Evolutionary conservation across 2,329 filamentous ascomycete species (phyloP).

Genomic region (Emergomyces africanus): DNA sequence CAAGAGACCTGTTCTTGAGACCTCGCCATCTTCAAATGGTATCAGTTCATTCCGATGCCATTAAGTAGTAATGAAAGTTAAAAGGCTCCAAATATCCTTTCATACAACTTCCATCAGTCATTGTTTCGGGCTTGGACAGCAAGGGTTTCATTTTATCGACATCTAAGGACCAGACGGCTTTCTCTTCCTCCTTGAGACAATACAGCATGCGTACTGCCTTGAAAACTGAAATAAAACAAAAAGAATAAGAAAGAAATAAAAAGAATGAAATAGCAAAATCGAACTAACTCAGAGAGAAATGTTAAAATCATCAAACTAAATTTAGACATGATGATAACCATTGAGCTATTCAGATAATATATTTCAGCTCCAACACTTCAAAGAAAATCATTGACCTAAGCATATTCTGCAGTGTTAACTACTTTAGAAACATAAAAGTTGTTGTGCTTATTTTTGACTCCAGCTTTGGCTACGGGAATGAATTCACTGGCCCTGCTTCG

Average conservation of each 20-base stretch:
- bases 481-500: constrained; percentile 9
- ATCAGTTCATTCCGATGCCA: neutral
- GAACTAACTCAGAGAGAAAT: too few species aligned
- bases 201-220: neutral
- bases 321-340: neutral
- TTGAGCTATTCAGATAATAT: neutral
- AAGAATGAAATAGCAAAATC: neutral
- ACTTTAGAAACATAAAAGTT: neutral
- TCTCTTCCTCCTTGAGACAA: too few species aligned
- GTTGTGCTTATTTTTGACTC: neutral
- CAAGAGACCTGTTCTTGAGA: neutral
- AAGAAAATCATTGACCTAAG: neutral
- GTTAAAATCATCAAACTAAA: neutral
- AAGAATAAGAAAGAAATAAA: neutral
- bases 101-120: too few species aligned
- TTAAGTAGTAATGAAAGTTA: too few species aligned
- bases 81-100: too few species aligned
- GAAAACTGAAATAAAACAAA: neutral
- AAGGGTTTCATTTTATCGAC: neutral
- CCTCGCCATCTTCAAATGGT: neutral
- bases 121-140: neutral
- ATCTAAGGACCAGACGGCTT: neutral
- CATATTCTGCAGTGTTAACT: neutral
- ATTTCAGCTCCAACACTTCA: neutral
- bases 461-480: neutral